Evolutionary conservation across 2,329 filamentous ascomycete genomes (phyloP).

Genomic region (Elsinoe necatrix): DNA sequence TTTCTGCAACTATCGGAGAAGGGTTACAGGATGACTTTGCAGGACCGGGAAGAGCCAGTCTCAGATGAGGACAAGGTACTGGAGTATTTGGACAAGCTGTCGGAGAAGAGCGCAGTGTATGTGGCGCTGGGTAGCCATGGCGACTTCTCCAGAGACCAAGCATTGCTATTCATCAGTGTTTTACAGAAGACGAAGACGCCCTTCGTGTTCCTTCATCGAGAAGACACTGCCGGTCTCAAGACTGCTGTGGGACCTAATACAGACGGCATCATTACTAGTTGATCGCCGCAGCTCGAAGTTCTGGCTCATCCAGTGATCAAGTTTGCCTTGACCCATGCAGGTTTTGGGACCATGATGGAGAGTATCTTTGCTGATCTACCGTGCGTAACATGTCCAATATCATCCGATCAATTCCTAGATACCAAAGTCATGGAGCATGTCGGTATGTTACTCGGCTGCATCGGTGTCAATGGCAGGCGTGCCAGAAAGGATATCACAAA

Average conservation of each 20-base stretch:
- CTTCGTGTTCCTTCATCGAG: neutral
- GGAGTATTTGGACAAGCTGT: neutral
- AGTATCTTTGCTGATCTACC: neutral
- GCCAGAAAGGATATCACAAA: neutral
- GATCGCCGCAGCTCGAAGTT: slow-evolving; percentile 5
- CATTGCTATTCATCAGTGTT: neutral
- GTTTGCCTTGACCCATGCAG: neutral
- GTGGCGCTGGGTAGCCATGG: slow-evolving; percentile 2
- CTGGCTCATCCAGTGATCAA: slow-evolving; percentile 5
- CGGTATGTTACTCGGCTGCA: neutral
- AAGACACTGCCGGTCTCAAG: neutral
- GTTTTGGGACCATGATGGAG: slow-evolving; percentile 7
- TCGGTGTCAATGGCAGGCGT: neutral
- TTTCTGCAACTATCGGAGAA: neutral
- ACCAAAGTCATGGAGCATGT: slow-evolving; percentile 8
- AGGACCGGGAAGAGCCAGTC: neutral
- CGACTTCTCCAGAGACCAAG: neutral
- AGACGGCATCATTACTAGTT: neutral
- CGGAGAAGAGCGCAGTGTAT: slow-evolving; percentile 2
- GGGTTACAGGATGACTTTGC: neutral
- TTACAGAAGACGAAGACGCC: neutral
- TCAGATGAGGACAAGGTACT: neutral
- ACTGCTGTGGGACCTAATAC: neutral
- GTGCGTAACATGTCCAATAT: neutral
- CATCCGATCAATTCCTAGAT: neutral